These are phyloP conservation scores for Ceratopteris richardii DNA, from an alignment of 75 land plant genomes.

Conservation along the genomic window DNA sequence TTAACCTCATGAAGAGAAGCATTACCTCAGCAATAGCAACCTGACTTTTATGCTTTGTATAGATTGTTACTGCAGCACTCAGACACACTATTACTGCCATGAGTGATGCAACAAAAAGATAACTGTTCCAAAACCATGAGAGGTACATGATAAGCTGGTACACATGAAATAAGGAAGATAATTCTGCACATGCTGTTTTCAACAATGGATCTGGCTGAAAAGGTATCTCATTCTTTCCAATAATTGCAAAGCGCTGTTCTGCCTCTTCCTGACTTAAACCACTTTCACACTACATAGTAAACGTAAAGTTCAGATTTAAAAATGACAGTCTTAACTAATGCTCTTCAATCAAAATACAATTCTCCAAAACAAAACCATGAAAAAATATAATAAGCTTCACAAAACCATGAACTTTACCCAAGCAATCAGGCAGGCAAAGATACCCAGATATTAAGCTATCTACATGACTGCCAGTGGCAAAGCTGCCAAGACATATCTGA, in stretches of 20 bases:
- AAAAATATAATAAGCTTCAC: too few relatives aligned
- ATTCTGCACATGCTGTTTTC: constrained; percentile 17
- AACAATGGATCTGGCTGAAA: constrained; percentile 29
- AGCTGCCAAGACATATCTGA: too few relatives aligned
- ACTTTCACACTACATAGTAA: background rate
- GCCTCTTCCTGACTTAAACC: constrained; percentile 26
- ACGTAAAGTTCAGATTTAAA: background rate
- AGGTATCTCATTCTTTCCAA: constrained; percentile 33
- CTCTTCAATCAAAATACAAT: too few relatives aligned
- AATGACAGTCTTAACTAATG: too few relatives aligned
- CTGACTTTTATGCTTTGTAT: constrained; percentile 31
- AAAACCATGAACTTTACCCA: too few relatives aligned
- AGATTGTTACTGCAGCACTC: constrained; percentile 37
- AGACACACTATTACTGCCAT: constrained; percentile 29
- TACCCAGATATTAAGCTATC: too few relatives aligned
- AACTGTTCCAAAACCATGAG: constrained; percentile 39
- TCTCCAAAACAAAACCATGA: too few relatives aligned
- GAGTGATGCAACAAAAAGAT: constrained; percentile 40
- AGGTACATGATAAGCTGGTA: constrained; percentile 41
- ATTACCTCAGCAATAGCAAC: constrained; percentile 31
- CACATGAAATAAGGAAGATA: constrained; percentile 32
- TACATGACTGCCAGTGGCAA: too few relatives aligned
- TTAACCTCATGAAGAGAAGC: background rate
- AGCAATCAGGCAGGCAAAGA: too few relatives aligned
- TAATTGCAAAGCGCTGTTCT: constrained; percentile 10